Evolutionary conservation across 176 grass and related monocot genomes (phyloP), one percentile per base, ranked within the genome.

Genomic region (Triticum urartu): DNA sequence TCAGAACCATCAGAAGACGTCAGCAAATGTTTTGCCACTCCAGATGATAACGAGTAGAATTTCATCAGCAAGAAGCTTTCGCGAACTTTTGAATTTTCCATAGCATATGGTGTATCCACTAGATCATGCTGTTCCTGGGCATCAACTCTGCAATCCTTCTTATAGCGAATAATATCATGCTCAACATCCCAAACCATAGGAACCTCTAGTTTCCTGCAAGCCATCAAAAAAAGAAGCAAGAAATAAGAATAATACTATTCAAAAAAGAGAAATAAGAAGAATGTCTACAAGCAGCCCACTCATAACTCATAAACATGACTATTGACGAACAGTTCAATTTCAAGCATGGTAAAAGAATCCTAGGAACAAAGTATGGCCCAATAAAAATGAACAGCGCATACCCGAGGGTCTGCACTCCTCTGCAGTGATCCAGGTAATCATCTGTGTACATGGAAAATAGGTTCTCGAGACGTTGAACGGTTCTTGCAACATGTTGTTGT

Each of bases 1-100:
- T 95, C 93, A 35, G 83, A 90, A 9, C 95, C 95, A 93, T 95
- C 95, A 61, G 58, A 79, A 66, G 93, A 91, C 72, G 87, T 98
- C 20, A 98, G 84, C 87, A 95, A 92, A 83, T 98, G 91, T 52
- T 89, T 90, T 76, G 80, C 86, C 52, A 95, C 77, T 42, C 91
- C 91, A 18, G 93, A 92, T 36, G 95, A 98, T 83, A 98, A 40
- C 3, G 93, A 91, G 73, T 93, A 98, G 79, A 98, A 98, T 64
- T 93, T 98, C 95, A 98, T 93, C 24, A 98, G 73, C 54, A 98
- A 78, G 54, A 98, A 89, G 59, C 95, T 98, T 54, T 98, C 95
- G 21, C 72, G 95, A 67, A 98, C 95, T 93, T 93, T 95, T 28
- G 93, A 92, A 72, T 95, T 90, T 66, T 98, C 95, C 76, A 93